Evolutionary conservation across 1,284 basidiomycete species (phyloP).

Genomic region (Pholiota adiposa): DNA sequence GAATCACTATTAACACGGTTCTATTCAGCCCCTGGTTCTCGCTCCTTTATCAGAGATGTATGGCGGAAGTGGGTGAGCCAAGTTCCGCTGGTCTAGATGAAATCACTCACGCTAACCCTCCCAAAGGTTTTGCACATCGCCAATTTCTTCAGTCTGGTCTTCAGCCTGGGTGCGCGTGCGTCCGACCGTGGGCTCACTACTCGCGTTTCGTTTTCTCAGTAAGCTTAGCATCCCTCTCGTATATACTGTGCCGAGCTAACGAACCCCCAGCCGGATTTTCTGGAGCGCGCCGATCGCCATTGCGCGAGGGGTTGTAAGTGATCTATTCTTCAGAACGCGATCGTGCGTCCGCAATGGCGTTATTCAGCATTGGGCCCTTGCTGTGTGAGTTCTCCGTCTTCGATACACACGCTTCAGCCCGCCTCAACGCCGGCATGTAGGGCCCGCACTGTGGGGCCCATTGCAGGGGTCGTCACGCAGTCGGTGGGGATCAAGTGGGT

Average conservation of each 20-base stretch:
- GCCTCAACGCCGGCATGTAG: constrained; percentile 19
- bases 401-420: not conserved
- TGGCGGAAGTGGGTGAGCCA: constrained; percentile 63
- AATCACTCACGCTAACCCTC: constrained; percentile 8
- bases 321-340: constrained; percentile 65
- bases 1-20: not conserved
- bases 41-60: constrained; percentile 80
- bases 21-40: constrained; percentile 56
- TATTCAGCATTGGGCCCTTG: constrained; percentile 65
- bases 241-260: not conserved
- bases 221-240: constrained; percentile 19
- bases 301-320: constrained; percentile 62
- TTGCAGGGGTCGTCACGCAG: constrained; percentile 62
- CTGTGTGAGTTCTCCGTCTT: constrained; percentile 39
- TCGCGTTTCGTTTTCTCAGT: constrained; percentile 71
- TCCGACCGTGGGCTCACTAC: constrained; percentile 58
- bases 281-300: constrained; percentile 60
- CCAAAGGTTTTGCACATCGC: constrained; percentile 64
- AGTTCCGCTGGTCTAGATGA: not conserved
- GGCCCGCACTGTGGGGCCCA: constrained; percentile 61
- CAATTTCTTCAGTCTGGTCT: constrained; percentile 65
- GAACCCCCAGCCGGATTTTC: constrained; percentile 53
- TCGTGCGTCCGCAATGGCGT: constrained; percentile 66
- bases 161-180: constrained; percentile 75
- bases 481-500: constrained; percentile 59